Percentiles rank a stretch among this genome's conserved stretches.
Conservation (phyloP, 2,329 filamentous ascomycete species). For the Cytospora paraplurivora region DNA sequence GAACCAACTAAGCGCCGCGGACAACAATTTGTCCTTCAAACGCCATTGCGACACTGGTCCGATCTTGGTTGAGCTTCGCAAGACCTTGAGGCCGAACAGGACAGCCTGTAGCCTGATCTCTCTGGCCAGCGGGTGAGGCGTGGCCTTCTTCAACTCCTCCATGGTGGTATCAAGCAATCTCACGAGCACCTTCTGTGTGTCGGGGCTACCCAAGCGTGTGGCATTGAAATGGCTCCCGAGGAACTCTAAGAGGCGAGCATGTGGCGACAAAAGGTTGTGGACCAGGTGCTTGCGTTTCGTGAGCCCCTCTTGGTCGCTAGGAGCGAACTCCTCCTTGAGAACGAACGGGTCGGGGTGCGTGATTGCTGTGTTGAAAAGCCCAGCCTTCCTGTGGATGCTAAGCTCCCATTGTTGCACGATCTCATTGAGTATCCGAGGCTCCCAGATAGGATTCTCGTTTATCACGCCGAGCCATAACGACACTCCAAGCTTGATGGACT, state of each 20-base stretch:
- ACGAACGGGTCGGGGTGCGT: constrained; percentile 83
- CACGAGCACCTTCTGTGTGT: constrained; percentile 79
- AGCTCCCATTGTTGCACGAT: constrained; percentile 90
- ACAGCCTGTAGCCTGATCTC: constrained; percentile 91
- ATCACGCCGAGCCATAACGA: constrained; percentile 97
- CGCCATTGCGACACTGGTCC: constrained; percentile 70
- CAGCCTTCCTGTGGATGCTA: constrained; percentile 74
- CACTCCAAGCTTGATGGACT: constrained; percentile 92
- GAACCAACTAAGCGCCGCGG: constrained; percentile 89
- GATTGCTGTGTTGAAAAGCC: constrained; percentile 76
- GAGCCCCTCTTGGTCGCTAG: constrained; percentile 77
- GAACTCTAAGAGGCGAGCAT: constrained; percentile 83
- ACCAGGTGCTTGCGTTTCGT: constrained; percentile 75
- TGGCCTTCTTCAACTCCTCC: constrained; percentile 69
- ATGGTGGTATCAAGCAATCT: constrained; percentile 80
- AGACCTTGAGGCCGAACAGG: constrained; percentile 76
- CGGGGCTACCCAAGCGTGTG: constrained; percentile 78
- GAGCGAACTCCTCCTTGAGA: constrained; percentile 86
- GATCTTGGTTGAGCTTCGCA: constrained; percentile 71
- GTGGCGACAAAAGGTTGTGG: constrained; percentile 82
- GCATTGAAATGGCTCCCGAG: constrained; percentile 94
- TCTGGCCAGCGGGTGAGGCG: constrained; percentile 81
- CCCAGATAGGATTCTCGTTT: constrained; percentile 89
- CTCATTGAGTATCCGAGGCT: constrained; percentile 81
- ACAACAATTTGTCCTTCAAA: constrained; percentile 85